These are phyloP conservation scores for Naegleria gruberi DNA, from an alignment of 208 protist species.

Conservation along the genomic window DNA sequence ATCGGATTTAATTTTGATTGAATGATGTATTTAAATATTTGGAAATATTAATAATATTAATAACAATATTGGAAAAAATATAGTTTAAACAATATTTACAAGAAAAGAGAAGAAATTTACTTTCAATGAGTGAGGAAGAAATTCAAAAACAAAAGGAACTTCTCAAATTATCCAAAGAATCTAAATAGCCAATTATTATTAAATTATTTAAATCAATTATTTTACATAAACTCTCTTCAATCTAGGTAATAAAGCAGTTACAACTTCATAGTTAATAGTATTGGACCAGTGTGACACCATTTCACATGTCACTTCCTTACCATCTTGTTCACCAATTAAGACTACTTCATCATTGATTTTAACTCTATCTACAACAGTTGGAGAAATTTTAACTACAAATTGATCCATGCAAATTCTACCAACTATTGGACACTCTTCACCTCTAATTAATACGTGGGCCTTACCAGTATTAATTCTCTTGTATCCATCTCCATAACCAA, in stretches of 20 bases:
- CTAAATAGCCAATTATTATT: neutral
- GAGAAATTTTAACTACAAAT: neutral
- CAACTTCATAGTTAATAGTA: conserved; percentile 2
- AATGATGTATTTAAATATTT: too few relatives aligned
- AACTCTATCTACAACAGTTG: neutral
- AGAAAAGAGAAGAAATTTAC: neutral
- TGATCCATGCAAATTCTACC: conserved; percentile 6
- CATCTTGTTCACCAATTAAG: neutral
- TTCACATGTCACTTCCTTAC: neutral
- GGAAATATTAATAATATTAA: neutral
- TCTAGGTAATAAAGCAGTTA: neutral
- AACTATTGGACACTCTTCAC: neutral
- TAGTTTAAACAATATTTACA: neutral
- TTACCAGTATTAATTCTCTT: neutral
- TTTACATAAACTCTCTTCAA: neutral
- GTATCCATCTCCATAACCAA: conserved; percentile 8
- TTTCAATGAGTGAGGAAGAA: neutral
- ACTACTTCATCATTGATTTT: neutral
- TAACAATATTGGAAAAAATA: neutral
- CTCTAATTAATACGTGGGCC: neutral
- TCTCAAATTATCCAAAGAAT: neutral
- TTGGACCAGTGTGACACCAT: neutral
- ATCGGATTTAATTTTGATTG: neutral
- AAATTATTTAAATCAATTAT: neutral
- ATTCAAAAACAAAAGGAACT: neutral